phyloP scores from a whole-genome alignment of 2,329 filamentous ascomycete genomes.

The Thermoascus crustaceus region DNA sequence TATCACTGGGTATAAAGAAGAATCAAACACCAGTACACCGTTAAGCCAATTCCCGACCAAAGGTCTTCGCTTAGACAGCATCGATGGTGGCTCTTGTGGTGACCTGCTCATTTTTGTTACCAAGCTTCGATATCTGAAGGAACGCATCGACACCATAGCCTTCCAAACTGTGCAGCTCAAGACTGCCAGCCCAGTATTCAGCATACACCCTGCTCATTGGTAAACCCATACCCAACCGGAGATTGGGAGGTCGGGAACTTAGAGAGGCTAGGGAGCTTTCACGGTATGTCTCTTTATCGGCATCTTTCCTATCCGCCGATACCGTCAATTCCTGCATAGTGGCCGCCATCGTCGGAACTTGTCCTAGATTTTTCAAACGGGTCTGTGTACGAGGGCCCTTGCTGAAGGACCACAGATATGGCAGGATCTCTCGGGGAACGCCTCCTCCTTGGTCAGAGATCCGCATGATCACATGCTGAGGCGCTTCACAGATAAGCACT shows the following conservation, averaged over 20 bases:
- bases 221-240: constrained; percentile 84
- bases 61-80: constrained; percentile 58
- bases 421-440: constrained; percentile 73
- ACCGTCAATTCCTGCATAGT: constrained; percentile 78
- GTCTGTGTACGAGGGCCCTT: constrained; percentile 76
- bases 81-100: constrained; percentile 70
- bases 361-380: constrained; percentile 73
- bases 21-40: no score
- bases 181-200: constrained; percentile 92
- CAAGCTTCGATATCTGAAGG: constrained; percentile 88
- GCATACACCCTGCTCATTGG: constrained; percentile 92
- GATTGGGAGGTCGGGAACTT: constrained; percentile 72
- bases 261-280: constrained; percentile 69
- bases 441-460: constrained; percentile 94
- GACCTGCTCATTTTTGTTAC: constrained; percentile 96
- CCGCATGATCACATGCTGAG: constrained; percentile 90
- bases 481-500: constrained; percentile 86
- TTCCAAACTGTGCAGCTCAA: constrained; percentile 86
- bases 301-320: constrained; percentile 26
- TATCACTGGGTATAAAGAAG: no score
- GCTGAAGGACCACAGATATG: constrained; percentile 92
- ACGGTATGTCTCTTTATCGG: constrained; percentile 29
- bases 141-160: constrained; percentile 96
- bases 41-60: no score
- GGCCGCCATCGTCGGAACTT: constrained; percentile 84